A percentile compares a stretch with the other conserved stretches of the same genome.
Evolutionary conservation across 257 asterid species (phyloP).

Genomic region (Solanum arcanum): DNA sequence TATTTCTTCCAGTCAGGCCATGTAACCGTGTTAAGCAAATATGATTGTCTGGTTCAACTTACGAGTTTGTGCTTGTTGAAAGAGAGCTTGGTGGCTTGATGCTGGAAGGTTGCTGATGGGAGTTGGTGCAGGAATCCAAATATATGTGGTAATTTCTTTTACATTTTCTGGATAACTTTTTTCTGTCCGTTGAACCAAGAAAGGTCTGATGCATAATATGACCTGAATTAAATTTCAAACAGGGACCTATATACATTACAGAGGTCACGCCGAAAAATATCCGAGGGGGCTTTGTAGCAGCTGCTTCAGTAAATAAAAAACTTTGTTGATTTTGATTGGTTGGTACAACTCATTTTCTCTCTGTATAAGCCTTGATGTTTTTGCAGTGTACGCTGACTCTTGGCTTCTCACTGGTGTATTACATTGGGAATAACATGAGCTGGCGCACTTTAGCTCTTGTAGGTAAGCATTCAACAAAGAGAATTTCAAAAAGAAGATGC

Average conservation of each 20-base stretch:
- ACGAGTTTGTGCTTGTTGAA: not conserved
- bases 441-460: constrained; percentile 19
- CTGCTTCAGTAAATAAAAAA: not conserved
- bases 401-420: constrained; percentile 9
- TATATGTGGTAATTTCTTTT: constrained; percentile 7
- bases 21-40: not conserved
- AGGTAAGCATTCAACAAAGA: constrained; percentile 3
- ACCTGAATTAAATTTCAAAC: not conserved
- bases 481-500: not conserved
- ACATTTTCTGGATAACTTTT: not conserved
- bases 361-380: not conserved
- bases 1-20: not conserved
- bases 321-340: not conserved
- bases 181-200: too few relatives aligned
- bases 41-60: not conserved
- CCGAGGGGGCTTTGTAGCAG: constrained; percentile 10
- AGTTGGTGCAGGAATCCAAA: constrained; percentile 10
- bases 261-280: constrained; percentile 10
- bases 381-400: not conserved
- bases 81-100: constrained; percentile 19
- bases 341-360: not conserved
- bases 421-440: constrained; percentile 11
- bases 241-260: constrained; percentile 17
- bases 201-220: not conserved
- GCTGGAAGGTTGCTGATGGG: constrained; percentile 10